Base-by-base conservation (phyloP, 768 basidiomycete genomes). In the Sarcodon sp. region DNA sequence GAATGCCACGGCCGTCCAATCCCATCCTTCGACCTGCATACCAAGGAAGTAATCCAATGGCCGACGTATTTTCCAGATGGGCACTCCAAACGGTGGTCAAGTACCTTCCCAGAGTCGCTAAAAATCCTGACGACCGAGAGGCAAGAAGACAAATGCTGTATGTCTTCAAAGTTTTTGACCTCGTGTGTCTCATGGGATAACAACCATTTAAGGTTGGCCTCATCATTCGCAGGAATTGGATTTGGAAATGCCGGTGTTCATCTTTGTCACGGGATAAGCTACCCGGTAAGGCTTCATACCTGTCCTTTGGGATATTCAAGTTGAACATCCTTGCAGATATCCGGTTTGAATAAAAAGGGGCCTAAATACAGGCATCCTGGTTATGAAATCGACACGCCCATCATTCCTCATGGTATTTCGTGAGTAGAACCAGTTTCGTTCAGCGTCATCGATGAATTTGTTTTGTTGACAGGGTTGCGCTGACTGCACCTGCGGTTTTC, bases 21-120 rank as follows among this genome's bases (percentile, higher is more conserved):
- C 94, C 94, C 3, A 83, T 92, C 37, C 66, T 88, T 38, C 76
- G 94, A 38, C 94, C 94, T 27, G 85, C 90, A 4, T 96, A 94
- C 58, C 91, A 94, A 64, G 91, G 90, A 50, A 83, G 85, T 60
- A 94, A 94, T 59, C 88, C 87, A 4, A 85, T 97, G 44, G 90
- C 92, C 2, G 94, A 98, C 59, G 87, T 98, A 43, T 98, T 98
- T 68, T 89, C 89, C 13, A 69, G 84, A 48, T 98, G 94, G 93
- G 93, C 94, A 2, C 69, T 98, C 50, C 76, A 79, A 56, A 85
- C 89, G 11, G 87, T 91, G 0, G 83, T 97, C 39, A 79, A 88
- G 61, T 82, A 89, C 57, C 76, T 98, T 15, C 94, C 93, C 11
- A 77, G 86, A 18, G 78, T 97, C 38, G 83, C 87, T 1, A 85